These are phyloP conservation scores for Chenopodium quinoa DNA, from an alignment of 148 eudicot species.

Conservation along the genomic window DNA sequence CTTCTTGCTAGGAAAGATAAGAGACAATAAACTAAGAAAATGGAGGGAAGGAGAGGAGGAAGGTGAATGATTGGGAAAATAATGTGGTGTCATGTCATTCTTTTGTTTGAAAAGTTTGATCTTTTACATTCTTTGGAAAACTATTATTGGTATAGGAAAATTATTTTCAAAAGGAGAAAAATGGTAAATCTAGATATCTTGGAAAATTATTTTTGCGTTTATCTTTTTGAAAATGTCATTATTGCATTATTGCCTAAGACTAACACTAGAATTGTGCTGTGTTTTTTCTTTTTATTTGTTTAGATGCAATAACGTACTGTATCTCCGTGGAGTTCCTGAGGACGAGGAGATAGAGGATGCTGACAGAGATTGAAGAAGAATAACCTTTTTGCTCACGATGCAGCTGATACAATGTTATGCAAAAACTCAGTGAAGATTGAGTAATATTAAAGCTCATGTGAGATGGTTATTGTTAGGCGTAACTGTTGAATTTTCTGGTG, in stretches of 20 bases:
- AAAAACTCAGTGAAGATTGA: neutral
- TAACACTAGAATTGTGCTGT: neutral
- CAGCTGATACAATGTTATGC: neutral
- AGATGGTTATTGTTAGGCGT: neutral
- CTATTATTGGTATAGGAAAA: neutral
- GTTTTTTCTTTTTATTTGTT: constrained; percentile 13
- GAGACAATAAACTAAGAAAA: neutral
- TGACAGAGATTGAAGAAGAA: constrained; percentile 41
- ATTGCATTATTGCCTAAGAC: neutral
- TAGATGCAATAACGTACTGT: constrained; percentile 85
- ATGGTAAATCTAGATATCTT: no score
- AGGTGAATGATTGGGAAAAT: neutral
- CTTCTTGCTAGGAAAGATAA: no score
- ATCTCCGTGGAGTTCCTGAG: constrained; percentile 83
- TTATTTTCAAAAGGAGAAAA: no score
- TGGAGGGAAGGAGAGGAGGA: neutral
- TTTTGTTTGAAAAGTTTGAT: neutral
- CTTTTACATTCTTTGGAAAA: neutral
- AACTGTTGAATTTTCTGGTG: neutral
- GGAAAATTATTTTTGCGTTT: neutral
- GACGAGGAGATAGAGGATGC: constrained; percentile 85
- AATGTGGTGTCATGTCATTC: neutral
- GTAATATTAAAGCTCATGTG: neutral
- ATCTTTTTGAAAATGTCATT: no score
- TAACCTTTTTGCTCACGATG: constrained; percentile 13